Percentiles rank a stretch among this genome's conserved stretches.
Conservation (phyloP, 1,284 basidiomycete species). For the Sphagnurus paluster region DNA sequence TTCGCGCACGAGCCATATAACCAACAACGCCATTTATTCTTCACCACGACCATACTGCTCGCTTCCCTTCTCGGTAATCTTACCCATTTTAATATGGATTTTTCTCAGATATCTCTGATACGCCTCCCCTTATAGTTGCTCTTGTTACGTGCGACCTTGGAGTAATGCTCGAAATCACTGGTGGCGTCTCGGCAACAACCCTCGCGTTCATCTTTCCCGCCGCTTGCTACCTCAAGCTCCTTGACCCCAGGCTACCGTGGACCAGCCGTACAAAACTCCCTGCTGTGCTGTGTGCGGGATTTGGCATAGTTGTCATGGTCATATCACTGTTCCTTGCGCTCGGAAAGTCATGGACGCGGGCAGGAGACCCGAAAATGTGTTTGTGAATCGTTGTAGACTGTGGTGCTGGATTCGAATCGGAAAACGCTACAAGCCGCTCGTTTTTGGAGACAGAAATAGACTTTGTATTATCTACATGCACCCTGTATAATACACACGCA, state of each 20-base stretch:
- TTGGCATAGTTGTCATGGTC: conserved; percentile 80
- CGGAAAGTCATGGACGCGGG: conserved; percentile 71
- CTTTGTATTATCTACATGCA: too few relatives aligned
- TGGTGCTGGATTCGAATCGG: background rate
- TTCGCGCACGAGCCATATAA: conserved; percentile 84
- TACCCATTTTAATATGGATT: conserved; percentile 4
- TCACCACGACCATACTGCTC: conserved; percentile 86
- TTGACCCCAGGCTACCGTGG: conserved; percentile 59
- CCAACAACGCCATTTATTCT: conserved; percentile 84
- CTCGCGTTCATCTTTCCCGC: conserved; percentile 95
- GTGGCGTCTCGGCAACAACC: conserved; percentile 91
- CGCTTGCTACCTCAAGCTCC: conserved; percentile 81
- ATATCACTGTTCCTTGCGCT: conserved; percentile 78
- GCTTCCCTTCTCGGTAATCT: conserved; percentile 79
- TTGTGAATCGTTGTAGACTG: conserved; percentile 29
- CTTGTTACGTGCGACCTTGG: conserved; percentile 96
- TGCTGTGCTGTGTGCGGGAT: conserved; percentile 70
- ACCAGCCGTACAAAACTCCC: conserved; percentile 71
- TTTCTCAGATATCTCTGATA: conserved; percentile 2
- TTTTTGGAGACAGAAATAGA: too few relatives aligned
- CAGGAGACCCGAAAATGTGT: conserved; percentile 71
- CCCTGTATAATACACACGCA: too few relatives aligned
- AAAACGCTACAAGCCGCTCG: background rate
- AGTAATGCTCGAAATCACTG: conserved; percentile 96
- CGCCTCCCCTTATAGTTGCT: conserved; percentile 59